Base-by-base conservation (phyloP, 768 basidiomycete genomes). In the Gymnopilus junonius region DNA sequence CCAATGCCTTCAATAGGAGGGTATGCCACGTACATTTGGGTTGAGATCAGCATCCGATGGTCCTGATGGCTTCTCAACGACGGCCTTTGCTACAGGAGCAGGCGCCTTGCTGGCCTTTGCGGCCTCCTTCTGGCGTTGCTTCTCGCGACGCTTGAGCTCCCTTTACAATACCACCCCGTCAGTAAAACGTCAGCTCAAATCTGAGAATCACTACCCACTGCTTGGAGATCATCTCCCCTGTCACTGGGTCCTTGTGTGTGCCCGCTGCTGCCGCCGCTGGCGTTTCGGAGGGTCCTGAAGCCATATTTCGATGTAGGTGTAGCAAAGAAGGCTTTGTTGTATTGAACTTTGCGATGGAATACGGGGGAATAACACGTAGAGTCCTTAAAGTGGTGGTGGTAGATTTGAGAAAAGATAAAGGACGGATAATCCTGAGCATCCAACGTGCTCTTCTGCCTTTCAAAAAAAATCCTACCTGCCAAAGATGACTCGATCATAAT, bases 181-280 rank as follows among this genome's bases (percentile, higher is more conserved):
- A 58, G 75, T 76, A 63, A 31, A 39, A 58, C n/a, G 21, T 61
- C 65, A 63, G 64, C 66, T 62, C 59, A 37, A 48, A 40, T 20
- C n/a, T 48, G 63, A 68, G 45, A 62, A 29, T 55, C 57, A 50
- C 53, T 55, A 84, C 89, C 62, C 57, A 97, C 97, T 85, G 85
- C 87, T 99, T 99, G 79, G 95, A 97, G 72, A 99, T 89, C 90
- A 97, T 85, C 78, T 99, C 96, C 35, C 95, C 96, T 0, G 97
- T 97, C 65, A 95, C 86, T 42, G 91, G 91, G 75, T 95, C 93
- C 83, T 87, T 89, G 68, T 85, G 84, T 8, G 82, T 80, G 39
- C 80, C 81, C 34, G 79, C 72, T 55, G 79, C 59, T 56, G 82
- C 79, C 61, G 79, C 77, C 32, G 78, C 65, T 45, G 76, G 59